Conservation (phyloP, 1,139 yeast species). For the Geotrichum cucujoidarum region DNA sequence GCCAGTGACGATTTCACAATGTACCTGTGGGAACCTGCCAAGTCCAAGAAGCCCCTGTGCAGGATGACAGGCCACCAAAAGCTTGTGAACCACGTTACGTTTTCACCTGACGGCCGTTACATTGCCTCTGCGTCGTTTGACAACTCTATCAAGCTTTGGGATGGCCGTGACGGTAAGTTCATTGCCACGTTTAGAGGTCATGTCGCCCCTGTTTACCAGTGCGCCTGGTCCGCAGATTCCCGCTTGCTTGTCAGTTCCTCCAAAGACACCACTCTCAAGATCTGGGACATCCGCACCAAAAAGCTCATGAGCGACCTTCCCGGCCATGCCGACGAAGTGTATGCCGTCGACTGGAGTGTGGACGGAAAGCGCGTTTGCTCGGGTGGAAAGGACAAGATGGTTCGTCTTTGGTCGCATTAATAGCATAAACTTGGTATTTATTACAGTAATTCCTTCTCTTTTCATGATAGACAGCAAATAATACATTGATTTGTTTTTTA, state of each 20-base stretch:
- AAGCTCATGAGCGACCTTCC: conserved; percentile 86
- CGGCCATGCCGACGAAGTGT: conserved; percentile 93
- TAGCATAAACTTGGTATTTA: conserved; percentile 2
- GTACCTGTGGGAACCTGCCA: conserved; percentile 93
- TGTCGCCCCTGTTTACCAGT: conserved; percentile 96
- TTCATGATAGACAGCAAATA: neutral
- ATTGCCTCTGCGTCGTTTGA: conserved; percentile 94
- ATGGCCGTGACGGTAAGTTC: conserved; percentile 87
- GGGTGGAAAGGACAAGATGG: conserved; percentile 95
- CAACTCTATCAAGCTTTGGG: conserved; percentile 93
- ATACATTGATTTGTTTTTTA: neutral
- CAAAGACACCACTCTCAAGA: conserved; percentile 93
- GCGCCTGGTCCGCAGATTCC: conserved; percentile 98
- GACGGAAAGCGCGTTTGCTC: conserved; percentile 92
- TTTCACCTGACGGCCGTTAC: conserved; percentile 91
- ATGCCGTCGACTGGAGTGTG: conserved; percentile 96
- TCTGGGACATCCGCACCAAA: conserved; percentile 89
- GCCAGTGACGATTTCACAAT: conserved; percentile 97
- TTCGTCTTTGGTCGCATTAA: conserved; percentile 85
- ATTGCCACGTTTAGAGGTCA: conserved; percentile 91
- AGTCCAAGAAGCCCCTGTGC: conserved; percentile 72
- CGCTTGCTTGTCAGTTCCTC: conserved; percentile 87
- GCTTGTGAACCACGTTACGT: conserved; percentile 89
- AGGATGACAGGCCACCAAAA: conserved; percentile 98
- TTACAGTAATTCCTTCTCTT: neutral